phyloP scores from a whole-genome alignment of 1,284 basidiomycete genomes.

The Irpex sp. region DNA sequence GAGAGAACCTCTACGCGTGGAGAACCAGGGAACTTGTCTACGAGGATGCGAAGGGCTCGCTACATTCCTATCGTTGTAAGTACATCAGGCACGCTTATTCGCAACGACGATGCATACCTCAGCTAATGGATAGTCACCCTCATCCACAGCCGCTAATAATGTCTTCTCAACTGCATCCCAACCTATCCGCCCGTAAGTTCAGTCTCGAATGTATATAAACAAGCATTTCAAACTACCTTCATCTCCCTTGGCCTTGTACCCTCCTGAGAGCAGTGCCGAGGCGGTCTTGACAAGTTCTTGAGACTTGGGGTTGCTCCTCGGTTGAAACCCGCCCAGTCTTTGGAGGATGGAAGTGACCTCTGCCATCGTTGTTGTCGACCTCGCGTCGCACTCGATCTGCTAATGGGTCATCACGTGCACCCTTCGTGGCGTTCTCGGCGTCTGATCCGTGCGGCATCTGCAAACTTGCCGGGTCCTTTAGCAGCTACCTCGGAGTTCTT shows the following conservation, averaged over 20 bases:
- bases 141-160: conserved; percentile 81
- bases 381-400: not conserved
- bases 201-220: not conserved
- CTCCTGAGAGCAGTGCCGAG: conserved; percentile 41
- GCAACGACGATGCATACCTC: conserved; percentile 46
- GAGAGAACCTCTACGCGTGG: conserved; percentile 82
- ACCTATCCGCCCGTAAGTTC: conserved; percentile 37
- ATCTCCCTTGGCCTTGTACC: conserved; percentile 49
- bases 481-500: not conserved
- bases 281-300: conserved; percentile 71
- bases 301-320: conserved; percentile 65
- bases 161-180: conserved; percentile 92
- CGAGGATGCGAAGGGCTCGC: conserved; percentile 67
- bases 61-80: conserved; percentile 22
- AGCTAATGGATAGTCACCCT: conserved; percentile 77
- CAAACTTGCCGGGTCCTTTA: not conserved
- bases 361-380: conserved; percentile 21
- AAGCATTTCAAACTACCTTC: conserved; percentile 41
- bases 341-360: conserved; percentile 53
- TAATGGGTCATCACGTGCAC: not conserved
- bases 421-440: not conserved
- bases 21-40: conserved; percentile 75
- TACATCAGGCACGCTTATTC: not conserved
- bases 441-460: not conserved
- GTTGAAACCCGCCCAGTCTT: conserved; percentile 65